Evolutionary conservation across 345 rosid species (phyloP).

Genomic region (Eucalyptus regnans): DNA sequence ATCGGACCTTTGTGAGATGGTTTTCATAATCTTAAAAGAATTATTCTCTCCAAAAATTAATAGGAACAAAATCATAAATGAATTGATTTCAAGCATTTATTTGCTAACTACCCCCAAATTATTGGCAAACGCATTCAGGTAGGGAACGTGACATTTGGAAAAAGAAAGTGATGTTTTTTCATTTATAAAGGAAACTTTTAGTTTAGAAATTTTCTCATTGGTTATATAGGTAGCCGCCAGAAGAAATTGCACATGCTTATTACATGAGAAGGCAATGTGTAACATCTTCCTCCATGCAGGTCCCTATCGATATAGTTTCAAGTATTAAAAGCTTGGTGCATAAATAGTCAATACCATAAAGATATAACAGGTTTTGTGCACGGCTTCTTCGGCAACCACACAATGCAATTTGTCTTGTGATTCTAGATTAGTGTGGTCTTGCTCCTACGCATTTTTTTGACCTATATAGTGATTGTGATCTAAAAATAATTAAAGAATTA

Average conservation of each 20-base stretch:
- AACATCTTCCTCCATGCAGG: neutral
- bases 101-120: neutral
- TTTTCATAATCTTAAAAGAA: neutral
- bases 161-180: neutral
- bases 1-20: neutral
- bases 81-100: neutral
- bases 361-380: neutral
- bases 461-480: neutral
- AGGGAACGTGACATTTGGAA: neutral
- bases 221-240: neutral
- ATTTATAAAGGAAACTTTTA: neutral
- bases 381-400: neutral
- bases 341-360: neutral
- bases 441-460: constrained; percentile 10
- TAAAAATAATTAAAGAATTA: neutral
- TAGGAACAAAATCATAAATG: neutral
- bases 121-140: neutral
- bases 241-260: neutral
- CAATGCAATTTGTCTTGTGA: neutral
- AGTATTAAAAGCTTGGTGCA: neutral
- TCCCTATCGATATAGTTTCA: neutral
- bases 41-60: neutral
- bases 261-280: neutral
- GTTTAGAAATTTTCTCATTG: neutral
- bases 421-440: neutral